phyloP scores from a whole-genome alignment of 2,329 filamentous ascomycete species.

The Nothomitra cinnamomea region DNA sequence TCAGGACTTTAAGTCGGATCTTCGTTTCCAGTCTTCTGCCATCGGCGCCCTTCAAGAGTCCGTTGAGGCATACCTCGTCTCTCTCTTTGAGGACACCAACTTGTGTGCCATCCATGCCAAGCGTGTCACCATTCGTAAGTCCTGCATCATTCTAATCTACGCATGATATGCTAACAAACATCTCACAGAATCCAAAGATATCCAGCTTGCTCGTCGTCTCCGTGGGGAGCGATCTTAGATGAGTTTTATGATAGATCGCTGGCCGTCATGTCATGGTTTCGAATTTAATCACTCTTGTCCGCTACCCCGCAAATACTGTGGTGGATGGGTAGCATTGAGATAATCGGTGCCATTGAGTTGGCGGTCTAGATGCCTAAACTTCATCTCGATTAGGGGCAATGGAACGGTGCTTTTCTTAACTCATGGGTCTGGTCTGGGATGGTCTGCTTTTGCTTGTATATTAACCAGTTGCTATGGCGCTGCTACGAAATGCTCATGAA shows the following conservation, averaged over 20 bases:
- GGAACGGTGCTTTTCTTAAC: slow-evolving; percentile 1
- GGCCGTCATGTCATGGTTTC: not conserved
- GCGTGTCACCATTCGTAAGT: slow-evolving; percentile 79
- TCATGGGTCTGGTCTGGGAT: slow-evolving; percentile 3
- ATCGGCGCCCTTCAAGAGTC: slow-evolving; percentile 97
- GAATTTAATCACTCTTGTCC: not conserved
- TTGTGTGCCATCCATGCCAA: slow-evolving; percentile 97
- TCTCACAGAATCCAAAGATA: slow-evolving; percentile 56
- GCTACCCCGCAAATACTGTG: not conserved
- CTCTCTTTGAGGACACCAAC: slow-evolving; percentile 96
- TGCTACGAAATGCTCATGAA: slow-evolving; percentile 4
- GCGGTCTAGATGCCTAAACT: not conserved
- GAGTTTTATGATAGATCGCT: slow-evolving; percentile 1
- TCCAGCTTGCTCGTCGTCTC: slow-evolving; percentile 88
- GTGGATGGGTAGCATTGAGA: not conserved
- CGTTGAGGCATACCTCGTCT: slow-evolving; percentile 96
- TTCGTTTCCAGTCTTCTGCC: slow-evolving; percentile 95
- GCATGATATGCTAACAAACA: slow-evolving; percentile 20
- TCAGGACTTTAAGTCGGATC: slow-evolving; percentile 86
- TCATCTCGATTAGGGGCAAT: slow-evolving; percentile 1
- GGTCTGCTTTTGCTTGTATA: slow-evolving; percentile 5
- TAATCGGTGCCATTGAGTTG: not conserved
- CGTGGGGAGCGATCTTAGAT: slow-evolving; percentile 77
- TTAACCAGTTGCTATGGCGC: slow-evolving; percentile 1
- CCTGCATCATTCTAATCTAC: slow-evolving; percentile 1